Percentiles rank a stretch among this genome's conserved stretches.
These are phyloP conservation scores for Pseudocercospora macadamiae DNA, from an alignment of 2,329 filamentous ascomycete genomes.

Conservation along the genomic window DNA sequence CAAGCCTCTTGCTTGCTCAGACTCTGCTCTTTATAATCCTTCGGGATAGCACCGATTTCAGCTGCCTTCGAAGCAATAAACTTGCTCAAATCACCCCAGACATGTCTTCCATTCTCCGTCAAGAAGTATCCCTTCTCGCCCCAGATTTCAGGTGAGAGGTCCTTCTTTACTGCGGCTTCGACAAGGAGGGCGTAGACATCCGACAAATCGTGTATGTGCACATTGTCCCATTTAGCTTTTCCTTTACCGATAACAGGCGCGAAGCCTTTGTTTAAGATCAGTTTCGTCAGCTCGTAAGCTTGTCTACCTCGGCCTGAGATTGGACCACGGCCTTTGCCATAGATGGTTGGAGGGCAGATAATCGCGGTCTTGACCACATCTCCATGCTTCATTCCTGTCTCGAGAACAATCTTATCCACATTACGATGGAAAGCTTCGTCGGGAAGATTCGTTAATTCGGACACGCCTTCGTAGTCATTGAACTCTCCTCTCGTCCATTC, in stretches of 20 bases:
- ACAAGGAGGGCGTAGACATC: conserved; percentile 58
- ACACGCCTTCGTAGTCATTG: conserved; percentile 63
- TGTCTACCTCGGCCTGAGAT: conserved; percentile 60
- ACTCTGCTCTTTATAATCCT: conserved; percentile 58
- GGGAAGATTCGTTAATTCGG: conserved; percentile 56
- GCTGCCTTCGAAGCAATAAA: conserved; percentile 26
- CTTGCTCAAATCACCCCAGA: conserved; percentile 52
- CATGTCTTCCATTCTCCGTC: conserved; percentile 63
- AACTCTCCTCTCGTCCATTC: conserved; percentile 49
- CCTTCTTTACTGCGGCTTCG: conserved; percentile 31
- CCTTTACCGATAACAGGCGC: conserved; percentile 62
- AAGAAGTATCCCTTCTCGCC: conserved; percentile 69
- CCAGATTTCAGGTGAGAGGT: conserved; percentile 53
- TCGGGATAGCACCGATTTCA: conserved; percentile 50
- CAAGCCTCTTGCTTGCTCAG: conserved; percentile 54
- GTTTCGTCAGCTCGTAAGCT: conserved; percentile 57
- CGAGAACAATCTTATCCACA: conserved; percentile 69
- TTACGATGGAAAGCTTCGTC: conserved; percentile 65
- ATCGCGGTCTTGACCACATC: conserved; percentile 63
- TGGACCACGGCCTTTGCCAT: conserved; percentile 55
- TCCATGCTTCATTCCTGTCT: conserved; percentile 48
- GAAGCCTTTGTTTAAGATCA: conserved; percentile 56
- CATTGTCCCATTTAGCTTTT: conserved; percentile 56
- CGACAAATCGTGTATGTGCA: conserved; percentile 65
- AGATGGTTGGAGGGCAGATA: conserved; percentile 62